These are phyloP conservation scores for Rhynchospora pubera DNA, from an alignment of 176 grass and related monocot genomes.

Conservation along the genomic window DNA sequence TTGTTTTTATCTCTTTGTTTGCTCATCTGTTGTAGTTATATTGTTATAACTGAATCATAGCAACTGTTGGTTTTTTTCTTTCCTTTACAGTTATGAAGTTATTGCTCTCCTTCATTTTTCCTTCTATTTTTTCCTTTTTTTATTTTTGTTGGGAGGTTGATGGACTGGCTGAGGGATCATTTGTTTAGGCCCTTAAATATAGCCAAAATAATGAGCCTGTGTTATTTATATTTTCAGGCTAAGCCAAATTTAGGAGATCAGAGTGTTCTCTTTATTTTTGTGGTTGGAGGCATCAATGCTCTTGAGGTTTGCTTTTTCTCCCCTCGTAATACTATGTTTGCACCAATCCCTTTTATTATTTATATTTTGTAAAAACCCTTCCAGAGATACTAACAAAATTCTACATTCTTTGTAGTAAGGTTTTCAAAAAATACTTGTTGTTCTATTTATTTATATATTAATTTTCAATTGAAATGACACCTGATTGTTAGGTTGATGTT, in stretches of 20 bases:
- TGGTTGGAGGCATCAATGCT: slow-evolving; percentile 83
- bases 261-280: slow-evolving; percentile 75
- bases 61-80: not conserved
- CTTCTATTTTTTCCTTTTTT: not conserved
- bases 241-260: slow-evolving; percentile 95
- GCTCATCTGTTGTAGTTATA: not conserved
- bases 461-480: not conserved
- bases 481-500: not conserved
- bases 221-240: slow-evolving; percentile 38
- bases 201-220: not conserved
- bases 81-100: not conserved
- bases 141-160: not conserved
- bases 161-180: not conserved
- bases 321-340: not conserved
- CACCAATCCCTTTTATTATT: not conserved
- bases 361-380: not conserved
- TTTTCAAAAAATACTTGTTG: not conserved
- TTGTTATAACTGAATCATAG: not conserved
- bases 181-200: not conserved
- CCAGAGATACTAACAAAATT: not conserved
- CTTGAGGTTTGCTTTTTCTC: slow-evolving; percentile 55
- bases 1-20: not conserved
- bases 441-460: not conserved
- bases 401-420: not conserved
- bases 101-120: not conserved